Conservation (phyloP, 176 grass and related monocot genomes). For the Neostapfia colusana region DNA sequence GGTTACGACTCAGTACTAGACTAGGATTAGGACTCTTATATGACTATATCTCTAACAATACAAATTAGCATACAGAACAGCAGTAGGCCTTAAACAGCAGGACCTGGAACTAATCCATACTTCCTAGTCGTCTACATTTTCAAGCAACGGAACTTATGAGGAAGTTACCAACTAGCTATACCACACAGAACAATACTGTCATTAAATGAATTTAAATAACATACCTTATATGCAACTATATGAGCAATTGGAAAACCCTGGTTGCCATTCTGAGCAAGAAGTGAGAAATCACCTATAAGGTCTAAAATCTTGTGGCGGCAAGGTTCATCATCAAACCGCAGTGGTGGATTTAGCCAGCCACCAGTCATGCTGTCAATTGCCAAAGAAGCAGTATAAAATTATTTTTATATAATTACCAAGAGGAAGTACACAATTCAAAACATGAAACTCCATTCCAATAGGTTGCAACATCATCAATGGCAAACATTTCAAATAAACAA, state of each 20-base stretch:
- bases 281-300: constrained; percentile 89
- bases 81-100: no score
- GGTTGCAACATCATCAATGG: neutral
- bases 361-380: constrained; percentile 54
- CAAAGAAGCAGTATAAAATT: constrained; percentile 31
- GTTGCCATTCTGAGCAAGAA: constrained; percentile 82
- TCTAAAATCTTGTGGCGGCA: constrained; percentile 93
- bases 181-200: neutral
- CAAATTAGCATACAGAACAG: no score
- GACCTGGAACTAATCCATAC: neutral
- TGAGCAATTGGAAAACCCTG: constrained; percentile 75
- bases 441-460: constrained; percentile 8
- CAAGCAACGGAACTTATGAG: neutral
- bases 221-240: constrained; percentile 92
- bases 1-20: no score
- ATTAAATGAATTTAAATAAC: constrained; percentile 29
- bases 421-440: constrained; percentile 8
- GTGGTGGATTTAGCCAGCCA: constrained; percentile 88
- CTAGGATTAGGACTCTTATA: no score
- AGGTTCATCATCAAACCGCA: constrained; percentile 76
- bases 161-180: constrained; percentile 1
- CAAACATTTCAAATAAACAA: neutral
- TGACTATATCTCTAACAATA: no score
- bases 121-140: neutral
- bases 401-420: constrained; percentile 22